phyloP scores from a whole-genome alignment of 768 basidiomycete genomes.

The Boletus speciosus region DNA sequence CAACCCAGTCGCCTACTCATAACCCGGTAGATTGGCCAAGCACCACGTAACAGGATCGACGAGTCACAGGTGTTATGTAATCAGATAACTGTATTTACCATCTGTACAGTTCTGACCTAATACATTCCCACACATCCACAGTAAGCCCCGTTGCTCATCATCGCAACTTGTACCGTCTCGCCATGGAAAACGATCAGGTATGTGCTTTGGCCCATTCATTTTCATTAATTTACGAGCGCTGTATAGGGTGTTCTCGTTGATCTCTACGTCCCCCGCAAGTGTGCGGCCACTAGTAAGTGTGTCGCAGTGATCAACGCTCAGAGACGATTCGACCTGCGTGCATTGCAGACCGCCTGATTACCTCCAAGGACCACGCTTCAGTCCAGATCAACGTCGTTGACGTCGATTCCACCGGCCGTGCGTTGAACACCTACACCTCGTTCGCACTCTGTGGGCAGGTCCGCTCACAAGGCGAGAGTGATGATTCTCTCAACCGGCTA shows the following conservation, averaged over 20 bases:
- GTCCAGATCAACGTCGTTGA: slow-evolving; percentile 95
- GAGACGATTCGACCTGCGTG: neutral
- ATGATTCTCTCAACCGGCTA: slow-evolving; percentile 94
- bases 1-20: neutral
- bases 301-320: neutral
- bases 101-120: slow-evolving; percentile 33
- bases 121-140: slow-evolving; percentile 27
- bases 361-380: slow-evolving; percentile 97
- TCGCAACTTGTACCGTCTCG: slow-evolving; percentile 19
- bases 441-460: slow-evolving; percentile 95
- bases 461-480: slow-evolving; percentile 91
- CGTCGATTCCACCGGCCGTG: slow-evolving; percentile 86
- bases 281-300: slow-evolving; percentile 90
- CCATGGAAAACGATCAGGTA: slow-evolving; percentile 93
- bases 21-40: no score
- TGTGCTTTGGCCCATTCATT: slow-evolving; percentile 21
- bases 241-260: slow-evolving; percentile 93
- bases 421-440: slow-evolving; percentile 74
- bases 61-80: slow-evolving; percentile 3
- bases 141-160: neutral
- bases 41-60: no score
- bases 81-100: neutral
- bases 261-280: slow-evolving; percentile 99
- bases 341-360: slow-evolving; percentile 88
- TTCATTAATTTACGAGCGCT: slow-evolving; percentile 2